phyloP scores from a whole-genome alignment of 208 protist species.

The Trypanosoma mega region DNA sequence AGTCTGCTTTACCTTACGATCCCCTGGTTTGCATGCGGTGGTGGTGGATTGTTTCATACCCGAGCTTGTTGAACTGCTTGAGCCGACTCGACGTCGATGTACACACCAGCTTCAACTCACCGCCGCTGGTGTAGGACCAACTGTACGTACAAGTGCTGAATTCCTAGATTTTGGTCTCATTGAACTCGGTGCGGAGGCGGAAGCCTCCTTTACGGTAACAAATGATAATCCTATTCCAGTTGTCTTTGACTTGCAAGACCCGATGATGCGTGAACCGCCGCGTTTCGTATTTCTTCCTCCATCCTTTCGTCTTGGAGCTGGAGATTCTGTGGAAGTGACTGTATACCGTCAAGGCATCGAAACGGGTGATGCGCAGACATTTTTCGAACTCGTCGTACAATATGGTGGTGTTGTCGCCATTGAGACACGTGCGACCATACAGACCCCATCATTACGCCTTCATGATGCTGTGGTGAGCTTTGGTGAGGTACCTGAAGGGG shows the following conservation, averaged over 20 bases:
- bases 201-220: slow-evolving; percentile 82
- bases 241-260: slow-evolving; percentile 71
- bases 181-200: slow-evolving; percentile 62
- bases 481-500: slow-evolving; percentile 64
- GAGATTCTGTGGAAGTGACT: slow-evolving; percentile 85
- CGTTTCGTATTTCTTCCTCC: slow-evolving; percentile 85
- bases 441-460: slow-evolving; percentile 61
- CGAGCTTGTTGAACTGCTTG: slow-evolving; percentile 36
- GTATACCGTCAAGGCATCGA: slow-evolving; percentile 82
- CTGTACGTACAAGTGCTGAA: slow-evolving; percentile 71
- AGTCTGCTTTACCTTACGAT: slow-evolving; percentile 64
- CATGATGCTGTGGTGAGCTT: slow-evolving; percentile 67
- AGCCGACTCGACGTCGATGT: slow-evolving; percentile 19
- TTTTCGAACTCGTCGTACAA: slow-evolving; percentile 85
- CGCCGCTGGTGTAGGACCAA: slow-evolving; percentile 70
- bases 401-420: slow-evolving; percentile 70
- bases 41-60: slow-evolving; percentile 69
- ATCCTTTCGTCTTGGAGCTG: slow-evolving; percentile 62
- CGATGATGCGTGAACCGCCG: slow-evolving; percentile 69
- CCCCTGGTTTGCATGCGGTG: slow-evolving; percentile 44
- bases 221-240: slow-evolving; percentile 86
- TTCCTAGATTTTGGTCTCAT: slow-evolving; percentile 89
- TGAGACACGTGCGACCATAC: slow-evolving; percentile 83
- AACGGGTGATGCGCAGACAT: slow-evolving; percentile 79
- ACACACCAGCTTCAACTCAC: slow-evolving; percentile 40